Percentiles rank a stretch among this genome's conserved stretches.
phyloP scores from a whole-genome alignment of 768 basidiomycete genomes.

The Wakefieldia striispora region DNA sequence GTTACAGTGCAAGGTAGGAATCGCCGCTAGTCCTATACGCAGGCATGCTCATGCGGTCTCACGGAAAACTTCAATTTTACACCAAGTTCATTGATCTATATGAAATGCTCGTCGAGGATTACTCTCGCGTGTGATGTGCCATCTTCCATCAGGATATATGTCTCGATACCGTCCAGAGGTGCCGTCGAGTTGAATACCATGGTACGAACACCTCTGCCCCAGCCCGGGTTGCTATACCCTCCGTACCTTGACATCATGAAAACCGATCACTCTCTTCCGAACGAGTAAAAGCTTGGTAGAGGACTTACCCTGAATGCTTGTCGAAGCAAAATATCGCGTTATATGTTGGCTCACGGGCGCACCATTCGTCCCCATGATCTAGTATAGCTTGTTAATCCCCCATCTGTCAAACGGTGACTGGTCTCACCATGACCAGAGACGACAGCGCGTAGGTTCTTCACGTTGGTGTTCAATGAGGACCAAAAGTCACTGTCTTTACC shows the following conservation, averaged over 20 bases:
- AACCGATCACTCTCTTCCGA: background rate
- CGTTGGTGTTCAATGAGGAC: conserved; percentile 52
- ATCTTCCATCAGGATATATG: conserved; percentile 63
- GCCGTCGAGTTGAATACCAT: conserved; percentile 52
- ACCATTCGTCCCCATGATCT: conserved; percentile 85
- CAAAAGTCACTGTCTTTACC: conserved; percentile 62
- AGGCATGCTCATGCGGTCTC: conserved; percentile 9
- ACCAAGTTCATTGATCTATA: background rate
- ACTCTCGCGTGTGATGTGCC: conserved; percentile 58
- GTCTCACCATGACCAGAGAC: conserved; percentile 67
- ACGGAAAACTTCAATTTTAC: background rate
- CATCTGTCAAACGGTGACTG: background rate
- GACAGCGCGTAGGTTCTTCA: conserved; percentile 65
- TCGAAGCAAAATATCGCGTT: conserved; percentile 70
- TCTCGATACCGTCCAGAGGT: conserved; percentile 47
- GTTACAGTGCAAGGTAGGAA: conserved; percentile 1
- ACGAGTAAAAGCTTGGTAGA: background rate
- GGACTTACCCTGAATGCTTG: conserved; percentile 67
- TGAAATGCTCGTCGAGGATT: conserved; percentile 43
- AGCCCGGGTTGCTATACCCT: conserved; percentile 47
- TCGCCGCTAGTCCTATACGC: conserved; percentile 7
- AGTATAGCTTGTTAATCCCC: background rate
- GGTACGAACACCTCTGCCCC: conserved; percentile 69
- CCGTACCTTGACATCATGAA: conserved; percentile 52
- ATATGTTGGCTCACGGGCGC: conserved; percentile 60